Conservation (phyloP, 345 rosid species). For the Clausena lansium region DNA sequence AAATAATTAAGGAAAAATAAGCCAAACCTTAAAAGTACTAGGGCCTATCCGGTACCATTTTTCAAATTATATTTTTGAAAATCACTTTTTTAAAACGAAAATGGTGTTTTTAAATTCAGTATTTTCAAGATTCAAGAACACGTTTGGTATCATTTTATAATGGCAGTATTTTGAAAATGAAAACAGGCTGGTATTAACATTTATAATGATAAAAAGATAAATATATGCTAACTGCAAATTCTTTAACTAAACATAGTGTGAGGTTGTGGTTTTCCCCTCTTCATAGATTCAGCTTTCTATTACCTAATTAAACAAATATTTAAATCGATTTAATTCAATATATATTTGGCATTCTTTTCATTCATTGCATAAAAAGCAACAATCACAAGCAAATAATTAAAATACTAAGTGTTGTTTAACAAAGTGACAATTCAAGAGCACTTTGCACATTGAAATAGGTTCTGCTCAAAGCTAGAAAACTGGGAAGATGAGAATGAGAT, state of each 20-base stretch:
- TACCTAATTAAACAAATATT: not conserved
- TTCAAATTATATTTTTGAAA: not conserved
- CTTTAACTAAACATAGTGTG: not conserved
- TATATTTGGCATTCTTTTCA: not conserved
- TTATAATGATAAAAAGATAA: no score
- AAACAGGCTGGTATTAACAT: not conserved
- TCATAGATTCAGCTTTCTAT: not conserved
- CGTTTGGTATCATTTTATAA: not conserved
- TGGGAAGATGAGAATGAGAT: not conserved
- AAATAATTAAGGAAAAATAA: not conserved
- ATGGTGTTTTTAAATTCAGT: not conserved
- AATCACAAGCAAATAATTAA: not conserved
- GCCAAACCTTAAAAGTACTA: not conserved
- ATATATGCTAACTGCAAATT: not conserved
- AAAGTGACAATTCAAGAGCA: not conserved
- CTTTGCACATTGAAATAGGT: not conserved
- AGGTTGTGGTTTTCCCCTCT: not conserved
- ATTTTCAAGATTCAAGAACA: not conserved
- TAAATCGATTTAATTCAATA: no score
- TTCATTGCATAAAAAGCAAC: not conserved
- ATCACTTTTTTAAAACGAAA: not conserved
- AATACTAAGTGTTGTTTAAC: not conserved
- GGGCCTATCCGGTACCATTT: not conserved
- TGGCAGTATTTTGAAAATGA: not conserved
- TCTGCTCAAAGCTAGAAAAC: not conserved